Conservation (phyloP, 2,329 filamentous ascomycete species). For the Huntiella abstrusa region DNA sequence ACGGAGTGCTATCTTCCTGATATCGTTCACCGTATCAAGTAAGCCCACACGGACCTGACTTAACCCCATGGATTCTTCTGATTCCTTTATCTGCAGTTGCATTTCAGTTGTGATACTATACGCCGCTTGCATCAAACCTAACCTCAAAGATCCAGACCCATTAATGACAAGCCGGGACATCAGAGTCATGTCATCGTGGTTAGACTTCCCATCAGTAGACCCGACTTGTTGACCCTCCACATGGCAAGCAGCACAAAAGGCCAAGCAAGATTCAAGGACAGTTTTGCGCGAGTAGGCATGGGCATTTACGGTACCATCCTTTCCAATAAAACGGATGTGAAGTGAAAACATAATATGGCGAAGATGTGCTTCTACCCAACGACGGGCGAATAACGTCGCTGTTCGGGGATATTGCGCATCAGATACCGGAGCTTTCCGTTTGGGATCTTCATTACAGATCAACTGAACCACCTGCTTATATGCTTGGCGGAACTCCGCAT, state of each 20-base stretch:
- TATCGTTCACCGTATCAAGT: slow-evolving; percentile 23
- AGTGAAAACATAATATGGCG: slow-evolving; percentile 35
- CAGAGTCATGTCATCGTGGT: slow-evolving; percentile 14
- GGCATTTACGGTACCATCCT: slow-evolving; percentile 22
- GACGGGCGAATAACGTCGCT: slow-evolving; percentile 20
- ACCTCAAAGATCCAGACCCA: slow-evolving; percentile 24
- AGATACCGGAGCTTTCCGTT: too few species aligned
- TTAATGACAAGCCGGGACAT: slow-evolving; percentile 22
- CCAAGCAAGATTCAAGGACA: slow-evolving; percentile 27
- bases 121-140: slow-evolving; percentile 18
- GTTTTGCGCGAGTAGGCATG: slow-evolving; percentile 33
- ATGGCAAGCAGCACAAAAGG: slow-evolving; percentile 24
- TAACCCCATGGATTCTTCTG: slow-evolving; percentile 19
- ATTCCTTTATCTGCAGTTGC: slow-evolving; percentile 22
- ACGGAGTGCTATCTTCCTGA: slow-evolving; percentile 21
- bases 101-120: slow-evolving; percentile 25
- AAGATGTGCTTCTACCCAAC: slow-evolving; percentile 30
- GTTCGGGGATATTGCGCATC: slow-evolving; percentile 14
- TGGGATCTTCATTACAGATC: slow-evolving; percentile 13
- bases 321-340: slow-evolving; percentile 32
- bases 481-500: slow-evolving; percentile 21
- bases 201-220: slow-evolving; percentile 2
- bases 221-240: too few species aligned
- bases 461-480: slow-evolving; percentile 25
- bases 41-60: slow-evolving; percentile 23